Base-by-base conservation (phyloP, 2,329 filamentous ascomycete genomes). In the Aspergillus eucalypticola region DNA sequence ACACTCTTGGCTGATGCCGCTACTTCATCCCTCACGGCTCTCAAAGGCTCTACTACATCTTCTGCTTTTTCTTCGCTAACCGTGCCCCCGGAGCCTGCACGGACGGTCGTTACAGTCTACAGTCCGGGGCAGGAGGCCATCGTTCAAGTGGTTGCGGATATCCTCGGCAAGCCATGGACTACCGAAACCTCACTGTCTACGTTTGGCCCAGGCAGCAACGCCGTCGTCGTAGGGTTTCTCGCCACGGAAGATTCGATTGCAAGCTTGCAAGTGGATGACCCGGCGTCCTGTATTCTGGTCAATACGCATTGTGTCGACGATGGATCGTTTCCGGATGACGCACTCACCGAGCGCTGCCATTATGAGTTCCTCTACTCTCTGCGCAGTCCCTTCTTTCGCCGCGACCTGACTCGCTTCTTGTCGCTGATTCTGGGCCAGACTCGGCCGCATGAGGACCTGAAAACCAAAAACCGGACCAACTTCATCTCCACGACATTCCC, bases 401-500 rank as follows among this genome's bases (percentile, higher is more conserved):
- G 90, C 59, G 90, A 95, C 71, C 79, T 95, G 49, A 86, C 90
- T 8, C 86, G 91, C 39, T 95, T 93, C 71, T 84, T 92, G 25
- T 90, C 90, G 5, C 88, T 95, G 71, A 88, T 90, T 5, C 79
- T 95, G 25, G 91, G 91, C 8, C 91, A 95, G 77, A 88, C 89
- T 64, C 88, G 86, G 69, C 89, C 90, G 58, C 90, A 96, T 72
- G 87, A 90, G 67, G 88, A 90, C 59, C 79, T 96, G 54, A 71
- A 73, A 29, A 75, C 88, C 54, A 95, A 95, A 72, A 83, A 86
- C 42, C 84, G 91, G 69, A 95, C 91, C 0, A 93, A 90, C 67
- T 88, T 95, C 70, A 92, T 96, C 65, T 95, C 91, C 4, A 95
- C 91, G 1, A 96, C 92, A 0, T 96, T 96, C 66, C 90, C 91